phyloP scores from a whole-genome alignment of 2,329 filamentous ascomycete genomes.

The Pseudopyrenochaeta lycopersici region DNA sequence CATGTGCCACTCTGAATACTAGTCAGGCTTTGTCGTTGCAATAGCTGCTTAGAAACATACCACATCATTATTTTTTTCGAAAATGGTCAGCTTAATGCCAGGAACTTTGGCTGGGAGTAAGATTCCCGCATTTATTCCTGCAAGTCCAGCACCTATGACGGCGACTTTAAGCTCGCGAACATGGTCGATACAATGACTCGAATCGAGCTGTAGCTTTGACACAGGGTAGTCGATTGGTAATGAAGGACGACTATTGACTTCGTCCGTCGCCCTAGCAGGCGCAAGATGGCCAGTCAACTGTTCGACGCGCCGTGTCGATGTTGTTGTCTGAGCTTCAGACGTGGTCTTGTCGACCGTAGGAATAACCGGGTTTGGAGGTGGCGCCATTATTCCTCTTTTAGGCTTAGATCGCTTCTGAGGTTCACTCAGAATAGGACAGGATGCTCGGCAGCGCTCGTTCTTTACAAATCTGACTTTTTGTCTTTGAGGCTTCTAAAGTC shows the following conservation, averaged over 20 bases:
- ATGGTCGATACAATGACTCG: constrained; percentile 39
- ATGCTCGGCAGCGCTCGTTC: neutral
- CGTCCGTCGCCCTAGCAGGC: constrained; percentile 22
- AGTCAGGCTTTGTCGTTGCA: neutral
- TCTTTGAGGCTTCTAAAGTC: constrained; percentile 11
- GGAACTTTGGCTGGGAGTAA: constrained; percentile 75
- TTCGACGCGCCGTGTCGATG: constrained; percentile 34
- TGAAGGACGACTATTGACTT: constrained; percentile 14
- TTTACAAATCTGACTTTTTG: neutral
- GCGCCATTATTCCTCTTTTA: constrained; percentile 24
- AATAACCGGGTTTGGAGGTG: constrained; percentile 12
- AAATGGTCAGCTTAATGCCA: constrained; percentile 65
- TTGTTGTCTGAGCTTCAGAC: constrained; percentile 16
- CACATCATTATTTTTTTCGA: constrained; percentile 57
- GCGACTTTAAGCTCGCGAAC: constrained; percentile 58
- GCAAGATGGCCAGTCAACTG: constrained; percentile 39
- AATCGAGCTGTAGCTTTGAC: constrained; percentile 37
- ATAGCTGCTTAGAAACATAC: constrained; percentile 19
- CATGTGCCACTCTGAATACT: constrained; percentile 38
- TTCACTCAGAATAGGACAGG: neutral
- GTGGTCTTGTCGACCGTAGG: constrained; percentile 19
- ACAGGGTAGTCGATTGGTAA: constrained; percentile 36
- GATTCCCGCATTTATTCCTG: constrained; percentile 71
- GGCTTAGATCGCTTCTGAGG: constrained; percentile 3
- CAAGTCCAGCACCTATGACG: constrained; percentile 71